These are phyloP conservation scores for Pugionium dolabratum DNA, from an alignment of 345 rosid genomes.

Conservation along the genomic window DNA sequence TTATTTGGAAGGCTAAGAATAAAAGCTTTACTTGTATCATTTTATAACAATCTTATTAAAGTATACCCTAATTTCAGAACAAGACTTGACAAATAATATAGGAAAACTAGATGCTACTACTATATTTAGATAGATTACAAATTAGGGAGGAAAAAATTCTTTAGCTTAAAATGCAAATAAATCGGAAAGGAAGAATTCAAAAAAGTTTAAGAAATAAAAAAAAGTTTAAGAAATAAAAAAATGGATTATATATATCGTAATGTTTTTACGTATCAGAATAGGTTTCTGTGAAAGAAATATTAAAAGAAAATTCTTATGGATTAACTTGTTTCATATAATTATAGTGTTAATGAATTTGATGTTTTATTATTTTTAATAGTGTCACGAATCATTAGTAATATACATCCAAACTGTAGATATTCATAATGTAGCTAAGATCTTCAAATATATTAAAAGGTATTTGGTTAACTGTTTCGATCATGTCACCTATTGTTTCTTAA, in stretches of 20 bases:
- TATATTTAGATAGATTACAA: neutral
- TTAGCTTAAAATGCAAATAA: neutral
- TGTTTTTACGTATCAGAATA: no score
- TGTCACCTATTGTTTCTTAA: neutral
- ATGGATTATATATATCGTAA: no score
- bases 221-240: neutral
- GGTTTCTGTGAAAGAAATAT: no score
- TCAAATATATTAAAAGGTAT: neutral
- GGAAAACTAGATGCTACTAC: neutral
- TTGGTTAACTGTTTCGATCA: no score
- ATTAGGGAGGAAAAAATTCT: neutral
- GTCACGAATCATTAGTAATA: neutral
- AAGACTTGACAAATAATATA: neutral
- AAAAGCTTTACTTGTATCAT: neutral
- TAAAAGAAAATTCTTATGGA: no score
- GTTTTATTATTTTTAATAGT: no score
- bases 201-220: neutral
- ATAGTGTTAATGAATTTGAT: no score
- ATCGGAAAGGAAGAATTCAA: neutral
- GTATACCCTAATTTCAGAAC: neutral
- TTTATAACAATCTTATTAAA: neutral
- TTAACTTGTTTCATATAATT: neutral
- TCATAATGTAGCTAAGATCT: neutral
- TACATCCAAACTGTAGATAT: neutral
- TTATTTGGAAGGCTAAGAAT: neutral